phyloP scores from a whole-genome alignment of 306 rosid species.

The Aeschynomene evenia region DNA sequence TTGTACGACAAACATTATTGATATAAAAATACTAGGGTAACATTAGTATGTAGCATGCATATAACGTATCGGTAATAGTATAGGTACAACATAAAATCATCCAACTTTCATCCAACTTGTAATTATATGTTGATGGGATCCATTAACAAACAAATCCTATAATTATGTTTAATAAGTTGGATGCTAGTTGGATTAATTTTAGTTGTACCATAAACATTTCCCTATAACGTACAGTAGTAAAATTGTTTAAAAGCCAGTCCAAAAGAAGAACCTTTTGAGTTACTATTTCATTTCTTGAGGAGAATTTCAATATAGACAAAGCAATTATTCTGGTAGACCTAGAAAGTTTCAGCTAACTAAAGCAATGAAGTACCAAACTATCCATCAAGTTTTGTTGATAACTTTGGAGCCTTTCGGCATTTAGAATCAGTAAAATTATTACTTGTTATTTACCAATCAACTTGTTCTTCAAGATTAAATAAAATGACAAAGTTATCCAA shows the following conservation, averaged over 20 bases:
- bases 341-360: neutral
- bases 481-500: neutral
- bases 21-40: no score
- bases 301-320: neutral
- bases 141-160: no score
- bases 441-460: neutral
- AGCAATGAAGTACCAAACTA: neutral
- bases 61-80: neutral
- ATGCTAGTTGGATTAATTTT: no score
- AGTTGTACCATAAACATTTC: no score
- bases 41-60: constrained; percentile 16
- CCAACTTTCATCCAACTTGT: no score
- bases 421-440: neutral
- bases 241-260: no score
- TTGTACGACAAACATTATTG: no score
- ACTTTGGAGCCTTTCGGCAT: neutral
- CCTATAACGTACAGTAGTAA: no score
- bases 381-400: neutral
- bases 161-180: no score
- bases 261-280: neutral
- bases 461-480: neutral
- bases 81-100: no score
- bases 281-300: neutral
- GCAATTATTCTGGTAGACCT: neutral
- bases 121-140: no score